These are phyloP conservation scores for Coniochaeta ligniaria DNA, from an alignment of 2,329 filamentous ascomycete genomes.

Conservation along the genomic window DNA sequence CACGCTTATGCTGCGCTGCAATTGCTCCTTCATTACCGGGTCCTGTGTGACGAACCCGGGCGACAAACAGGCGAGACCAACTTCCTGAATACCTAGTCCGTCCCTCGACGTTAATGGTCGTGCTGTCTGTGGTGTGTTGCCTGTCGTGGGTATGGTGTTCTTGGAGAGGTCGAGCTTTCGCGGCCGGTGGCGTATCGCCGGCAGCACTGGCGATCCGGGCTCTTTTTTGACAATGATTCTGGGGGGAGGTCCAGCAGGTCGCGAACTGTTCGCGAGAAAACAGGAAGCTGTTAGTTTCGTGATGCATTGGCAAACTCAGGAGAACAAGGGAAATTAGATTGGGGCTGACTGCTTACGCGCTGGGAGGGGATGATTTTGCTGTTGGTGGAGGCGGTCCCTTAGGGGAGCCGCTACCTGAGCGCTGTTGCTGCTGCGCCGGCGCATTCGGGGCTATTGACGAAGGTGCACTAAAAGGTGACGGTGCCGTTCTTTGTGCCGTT, in stretches of 20 bases:
- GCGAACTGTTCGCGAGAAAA: slow-evolving; percentile 30
- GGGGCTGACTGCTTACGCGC: slow-evolving; percentile 43
- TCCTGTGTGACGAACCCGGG: slow-evolving; percentile 95
- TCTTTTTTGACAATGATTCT: slow-evolving; percentile 97
- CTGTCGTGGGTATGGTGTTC: slow-evolving; percentile 38
- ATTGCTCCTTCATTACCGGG: slow-evolving; percentile 90
- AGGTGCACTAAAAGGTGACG: slow-evolving; percentile 30
- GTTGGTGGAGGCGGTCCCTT: slow-evolving; percentile 27
- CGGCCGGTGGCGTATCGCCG: slow-evolving; percentile 68
- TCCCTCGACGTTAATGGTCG: slow-evolving; percentile 76
- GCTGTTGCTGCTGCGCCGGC: slow-evolving; percentile 18
- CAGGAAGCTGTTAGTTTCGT: slow-evolving; percentile 12
- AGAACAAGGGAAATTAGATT: slow-evolving; percentile 4
- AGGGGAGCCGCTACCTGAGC: slow-evolving; percentile 48
- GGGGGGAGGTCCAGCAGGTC: slow-evolving; percentile 49
- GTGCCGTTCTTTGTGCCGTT: slow-evolving; percentile 32
- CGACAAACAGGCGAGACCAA: slow-evolving; percentile 88
- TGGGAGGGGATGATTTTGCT: slow-evolving; percentile 49
- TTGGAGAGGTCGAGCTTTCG: slow-evolving; percentile 73
- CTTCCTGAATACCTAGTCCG: slow-evolving; percentile 77
- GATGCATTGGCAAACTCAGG: slow-evolving; percentile 5
- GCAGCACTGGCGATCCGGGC: slow-evolving; percentile 70
- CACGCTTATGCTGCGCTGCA: slow-evolving; percentile 89
- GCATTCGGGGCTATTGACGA: slow-evolving; percentile 28
- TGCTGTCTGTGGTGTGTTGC: slow-evolving; percentile 51